phyloP scores from a whole-genome alignment of 2,329 filamentous ascomycete genomes.

The Fonsecaea erecta region DNA sequence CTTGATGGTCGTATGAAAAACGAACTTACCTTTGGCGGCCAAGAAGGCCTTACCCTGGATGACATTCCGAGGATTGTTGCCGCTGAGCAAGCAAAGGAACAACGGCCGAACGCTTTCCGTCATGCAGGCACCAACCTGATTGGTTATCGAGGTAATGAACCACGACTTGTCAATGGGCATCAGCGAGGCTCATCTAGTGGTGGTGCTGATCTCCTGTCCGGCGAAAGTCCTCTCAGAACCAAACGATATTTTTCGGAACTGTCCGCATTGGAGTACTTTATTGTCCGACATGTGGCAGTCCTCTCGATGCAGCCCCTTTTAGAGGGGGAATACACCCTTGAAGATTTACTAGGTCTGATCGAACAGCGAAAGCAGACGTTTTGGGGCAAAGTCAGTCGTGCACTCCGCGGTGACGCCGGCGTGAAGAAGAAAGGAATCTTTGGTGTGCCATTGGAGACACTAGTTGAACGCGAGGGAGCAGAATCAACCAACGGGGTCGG shows the following conservation, averaged over 20 bases:
- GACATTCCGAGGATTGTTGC: slow-evolving; percentile 96
- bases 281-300: slow-evolving; percentile 91
- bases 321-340: slow-evolving; percentile 87
- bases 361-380: slow-evolving; percentile 93
- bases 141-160: slow-evolving; percentile 57
- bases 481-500: slow-evolving; percentile 98
- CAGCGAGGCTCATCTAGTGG: slow-evolving; percentile 68
- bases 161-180: slow-evolving; percentile 69
- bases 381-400: slow-evolving; percentile 98
- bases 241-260: slow-evolving; percentile 96
- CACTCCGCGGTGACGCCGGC: slow-evolving; percentile 78
- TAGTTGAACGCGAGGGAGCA: slow-evolving; percentile 90
- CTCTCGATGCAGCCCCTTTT: slow-evolving; percentile 92
- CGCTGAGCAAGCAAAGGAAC: slow-evolving; percentile 90
- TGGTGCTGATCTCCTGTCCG: slow-evolving; percentile 52
- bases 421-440: slow-evolving; percentile 96
- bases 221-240: slow-evolving; percentile 60
- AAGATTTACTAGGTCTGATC: slow-evolving; percentile 89
- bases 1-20: slow-evolving; percentile 70
- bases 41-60: slow-evolving; percentile 90
- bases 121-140: slow-evolving; percentile 74
- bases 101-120: slow-evolving; percentile 78
- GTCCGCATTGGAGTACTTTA: slow-evolving; percentile 94
- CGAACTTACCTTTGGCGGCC: slow-evolving; percentile 84
- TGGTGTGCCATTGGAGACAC: slow-evolving; percentile 81